Evolutionary conservation across 192 early-diverging fungal species (phyloP), one percentile per base, ranked within the genome.

Genomic region (Rhizoclosmatium sp.): DNA sequence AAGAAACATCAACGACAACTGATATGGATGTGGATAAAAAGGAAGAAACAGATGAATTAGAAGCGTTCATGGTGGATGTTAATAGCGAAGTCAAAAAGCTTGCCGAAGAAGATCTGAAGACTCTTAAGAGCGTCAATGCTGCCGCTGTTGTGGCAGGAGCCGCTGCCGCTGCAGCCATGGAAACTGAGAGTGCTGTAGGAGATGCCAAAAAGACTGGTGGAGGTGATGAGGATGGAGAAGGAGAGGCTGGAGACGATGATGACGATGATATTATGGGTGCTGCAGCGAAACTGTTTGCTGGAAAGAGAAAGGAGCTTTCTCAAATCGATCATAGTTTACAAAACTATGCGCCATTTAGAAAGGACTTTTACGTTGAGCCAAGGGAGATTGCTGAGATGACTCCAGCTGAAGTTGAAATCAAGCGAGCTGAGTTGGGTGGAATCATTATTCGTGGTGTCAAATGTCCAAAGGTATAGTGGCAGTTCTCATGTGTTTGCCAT

Each of bases 291-390:
- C 91, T 83, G 61, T 65, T 88, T 19, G 83, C 91, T 42, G 86
- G 93, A 9, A 97, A 97, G 81, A 93, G 93, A 75, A 98, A 98
- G 85, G 97, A 99, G 64, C 82, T 98, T 45, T 89, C 93, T 0
- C 82, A 89, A 0, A 94, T 97, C 16, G 94, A 99, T 76, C 97
- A 99, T 81, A 85, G 90, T 4, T 89, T 90, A 65, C 91, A 95
- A 69, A 87, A 89, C 19, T 98, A 99, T 77, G 94, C 96, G 77
- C 82, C 85, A 47, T 98, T 98, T 82, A 87, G 92, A 56, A 96
- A 96, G 75, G 89, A 97, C 80, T 98, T 99, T 83, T 98, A 94
- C 80, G 94, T 98, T 44, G 98, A 98, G 66, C 97, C 98, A 12
- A 92, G 93, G 16, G 98, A 98, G 69, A 81, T 98, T 61, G 89